Evolutionary conservation across 2,329 filamentous ascomycete genomes (phyloP).

Genomic region (Bipolaris zeicola): DNA sequence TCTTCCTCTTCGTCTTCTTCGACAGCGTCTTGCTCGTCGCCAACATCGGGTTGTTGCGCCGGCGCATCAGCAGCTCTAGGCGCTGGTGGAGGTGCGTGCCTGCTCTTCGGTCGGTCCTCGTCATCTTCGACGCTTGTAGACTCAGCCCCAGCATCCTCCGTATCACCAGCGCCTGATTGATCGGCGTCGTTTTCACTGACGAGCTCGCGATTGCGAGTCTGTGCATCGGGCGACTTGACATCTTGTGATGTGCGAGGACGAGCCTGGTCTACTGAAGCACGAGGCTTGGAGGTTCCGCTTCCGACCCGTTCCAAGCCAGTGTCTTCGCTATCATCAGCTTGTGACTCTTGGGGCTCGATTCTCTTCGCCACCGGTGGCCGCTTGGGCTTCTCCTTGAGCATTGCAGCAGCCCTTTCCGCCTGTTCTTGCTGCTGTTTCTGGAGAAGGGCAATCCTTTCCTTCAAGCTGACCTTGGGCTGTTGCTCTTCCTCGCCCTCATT

Average conservation of each 20-base stretch:
- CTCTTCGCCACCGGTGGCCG: constrained; percentile 69
- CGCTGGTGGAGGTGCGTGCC: constrained; percentile 23
- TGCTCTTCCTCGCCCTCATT: constrained; percentile 69
- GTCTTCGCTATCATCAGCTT: constrained; percentile 43
- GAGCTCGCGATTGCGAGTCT: constrained; percentile 56
- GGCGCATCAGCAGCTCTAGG: constrained; percentile 48
- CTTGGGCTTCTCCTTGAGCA: constrained; percentile 85
- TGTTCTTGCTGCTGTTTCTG: constrained; percentile 95
- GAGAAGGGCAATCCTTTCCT: constrained; percentile 91
- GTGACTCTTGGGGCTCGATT: constrained; percentile 53
- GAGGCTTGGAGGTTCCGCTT: constrained; percentile 40
- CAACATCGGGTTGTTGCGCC: constrained; percentile 52
- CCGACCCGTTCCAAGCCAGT: constrained; percentile 46
- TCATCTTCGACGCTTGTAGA: constrained; percentile 76
- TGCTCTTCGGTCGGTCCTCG: constrained; percentile 60
- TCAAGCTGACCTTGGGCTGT: constrained; percentile 88
- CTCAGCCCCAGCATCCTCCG: constrained; percentile 65
- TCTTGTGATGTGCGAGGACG: constrained; percentile 48
- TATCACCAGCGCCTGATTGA: constrained; percentile 66
- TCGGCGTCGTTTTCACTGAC: constrained; percentile 70
- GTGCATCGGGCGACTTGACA: constrained; percentile 47
- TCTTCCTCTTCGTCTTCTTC: constrained; percentile 64
- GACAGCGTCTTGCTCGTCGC: constrained; percentile 56
- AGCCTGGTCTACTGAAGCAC: constrained; percentile 49
- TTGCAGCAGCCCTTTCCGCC: constrained; percentile 78